Conservation (phyloP, 129 eudicot genomes). For the Flaveria brownii region DNA sequence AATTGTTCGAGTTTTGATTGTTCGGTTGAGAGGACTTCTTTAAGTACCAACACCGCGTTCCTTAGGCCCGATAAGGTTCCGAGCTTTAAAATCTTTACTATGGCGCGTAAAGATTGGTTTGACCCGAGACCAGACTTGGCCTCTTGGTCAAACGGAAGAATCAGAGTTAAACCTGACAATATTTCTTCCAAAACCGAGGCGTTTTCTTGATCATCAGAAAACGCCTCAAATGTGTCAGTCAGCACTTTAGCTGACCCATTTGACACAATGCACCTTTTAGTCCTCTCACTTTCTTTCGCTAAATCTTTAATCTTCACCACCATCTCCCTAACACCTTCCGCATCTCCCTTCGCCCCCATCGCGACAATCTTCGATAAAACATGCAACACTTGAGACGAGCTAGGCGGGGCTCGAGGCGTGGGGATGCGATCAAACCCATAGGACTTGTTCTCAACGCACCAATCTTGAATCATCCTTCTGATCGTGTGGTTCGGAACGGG, state of each 20-base stretch:
- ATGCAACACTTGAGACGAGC: slow-evolving; percentile 42
- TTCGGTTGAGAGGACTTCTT: slow-evolving; percentile 44
- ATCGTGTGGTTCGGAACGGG: slow-evolving; percentile 55
- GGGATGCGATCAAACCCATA: slow-evolving; percentile 67
- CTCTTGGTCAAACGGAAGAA: slow-evolving; percentile 44
- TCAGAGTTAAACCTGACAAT: slow-evolving; percentile 39
- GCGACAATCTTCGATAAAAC: slow-evolving; percentile 39
- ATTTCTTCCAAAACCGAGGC: slow-evolving; percentile 43
- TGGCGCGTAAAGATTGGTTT: slow-evolving; percentile 29
- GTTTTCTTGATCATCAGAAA: slow-evolving; percentile 36
- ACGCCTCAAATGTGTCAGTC: slow-evolving; percentile 40
- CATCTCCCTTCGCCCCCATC: slow-evolving; percentile 20
- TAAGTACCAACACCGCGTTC: slow-evolving; percentile 44
- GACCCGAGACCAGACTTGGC: slow-evolving; percentile 41
- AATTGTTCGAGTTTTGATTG: slow-evolving; percentile 24
- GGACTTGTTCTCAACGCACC: slow-evolving; percentile 61
- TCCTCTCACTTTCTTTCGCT: slow-evolving; percentile 51
- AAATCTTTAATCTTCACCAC: slow-evolving; percentile 42
- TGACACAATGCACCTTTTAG: slow-evolving; percentile 40
- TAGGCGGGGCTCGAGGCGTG: slow-evolving; percentile 53
- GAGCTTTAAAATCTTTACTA: slow-evolving; percentile 37
- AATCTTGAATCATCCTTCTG: slow-evolving; percentile 59
- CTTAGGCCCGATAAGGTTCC: slow-evolving; percentile 45
- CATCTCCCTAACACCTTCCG: slow-evolving; percentile 38
- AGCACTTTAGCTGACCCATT: slow-evolving; percentile 39